Base-by-base conservation (phyloP, 257 asterid genomes). In the Solanum lycopersicoides region DNA sequence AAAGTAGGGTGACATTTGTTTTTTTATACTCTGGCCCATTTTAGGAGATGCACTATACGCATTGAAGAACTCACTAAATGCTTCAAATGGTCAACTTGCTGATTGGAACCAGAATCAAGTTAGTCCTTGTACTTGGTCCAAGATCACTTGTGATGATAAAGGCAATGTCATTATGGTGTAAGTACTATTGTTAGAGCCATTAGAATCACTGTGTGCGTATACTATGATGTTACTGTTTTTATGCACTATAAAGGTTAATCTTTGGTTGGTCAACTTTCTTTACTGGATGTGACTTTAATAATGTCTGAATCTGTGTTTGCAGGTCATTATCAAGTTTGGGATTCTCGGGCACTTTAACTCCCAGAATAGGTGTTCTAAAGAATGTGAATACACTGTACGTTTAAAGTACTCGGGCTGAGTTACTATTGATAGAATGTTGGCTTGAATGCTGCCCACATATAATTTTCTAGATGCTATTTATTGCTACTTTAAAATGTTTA, bases 111-210 rank as follows among this genome's bases (percentile, higher is more conserved):
- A 71, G 87, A 90, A 94, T 90, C 97, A 87, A 91, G 99, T 94
- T 84, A 92, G 92, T 88, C 99, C 99, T 8, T 97, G 99, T 91
- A 96, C 98, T 82, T 97, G 99, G 99, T 92, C 98, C 87, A 94
- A 93, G 90, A 92, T 97, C 75, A 91, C 86, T 82, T 97, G 99
- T 79, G 98, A 95, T 82, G 69, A 47, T 75, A 90, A 15, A 79
- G 66, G 84, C 91, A 89, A 92, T 88, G 99, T 97, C 85, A 87
- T 92, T 15, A 88, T 93, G 63, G 95, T 97, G 99, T 97, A 94
- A 89, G 98, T 84, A 87, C 82, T 63, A 42, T 37, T 65, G 45
- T 34, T 30, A n/a, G 63, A 66, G 32, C 66, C 41, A 39, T 85
- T 65, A 13, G 74, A 28, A 34, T 85, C 18, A 32, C 44, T 21